A percentile compares a stretch with the other conserved stretches of the same genome.
These are phyloP conservation scores for Tetratostichococcus sp. DNA, from an alignment of 139 green algal genomes.

Conservation along the genomic window DNA sequence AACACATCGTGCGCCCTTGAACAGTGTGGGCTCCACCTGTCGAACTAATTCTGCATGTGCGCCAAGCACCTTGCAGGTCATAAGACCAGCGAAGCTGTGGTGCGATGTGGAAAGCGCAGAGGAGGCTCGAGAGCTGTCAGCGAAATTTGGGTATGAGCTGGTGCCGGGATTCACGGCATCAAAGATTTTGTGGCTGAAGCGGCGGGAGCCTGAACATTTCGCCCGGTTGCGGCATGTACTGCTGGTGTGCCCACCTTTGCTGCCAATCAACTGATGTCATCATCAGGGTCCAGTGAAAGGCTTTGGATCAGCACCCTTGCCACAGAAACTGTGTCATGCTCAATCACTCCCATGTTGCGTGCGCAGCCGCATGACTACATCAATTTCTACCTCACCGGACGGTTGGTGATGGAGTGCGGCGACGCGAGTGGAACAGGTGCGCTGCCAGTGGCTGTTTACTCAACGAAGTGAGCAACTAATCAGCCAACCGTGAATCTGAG, in stretches of 20 bases:
- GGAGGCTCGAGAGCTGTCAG: conserved; percentile 64
- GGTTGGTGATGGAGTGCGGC: conserved; percentile 48
- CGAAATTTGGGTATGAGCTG: conserved; percentile 46
- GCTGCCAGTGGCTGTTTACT: no score
- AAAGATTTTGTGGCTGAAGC: conserved; percentile 86
- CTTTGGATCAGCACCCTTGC: no score
- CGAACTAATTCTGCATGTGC: no score
- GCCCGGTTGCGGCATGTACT: conserved; percentile 44
- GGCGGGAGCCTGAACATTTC: conserved; percentile 73
- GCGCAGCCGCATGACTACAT: conserved; percentile 73
- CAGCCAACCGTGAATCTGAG: neutral
- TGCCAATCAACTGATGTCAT: no score
- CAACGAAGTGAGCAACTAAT: neutral
- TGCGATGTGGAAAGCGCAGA: conserved; percentile 74
- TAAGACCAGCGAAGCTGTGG: conserved; percentile 76
- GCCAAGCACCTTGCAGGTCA: conserved; percentile 35
- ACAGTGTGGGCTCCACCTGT: no score
- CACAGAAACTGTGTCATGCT: no score
- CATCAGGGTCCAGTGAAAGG: no score
- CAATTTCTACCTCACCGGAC: conserved; percentile 71
- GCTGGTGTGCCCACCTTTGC: conserved; percentile 24
- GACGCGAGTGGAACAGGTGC: conserved; percentile 70
- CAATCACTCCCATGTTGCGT: neutral
- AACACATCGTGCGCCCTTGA: no score
- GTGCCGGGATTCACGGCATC: conserved; percentile 77